Evolutionary conservation across 2,329 filamentous ascomycete species (phyloP).

Genomic region (Aspergillus unguis): DNA sequence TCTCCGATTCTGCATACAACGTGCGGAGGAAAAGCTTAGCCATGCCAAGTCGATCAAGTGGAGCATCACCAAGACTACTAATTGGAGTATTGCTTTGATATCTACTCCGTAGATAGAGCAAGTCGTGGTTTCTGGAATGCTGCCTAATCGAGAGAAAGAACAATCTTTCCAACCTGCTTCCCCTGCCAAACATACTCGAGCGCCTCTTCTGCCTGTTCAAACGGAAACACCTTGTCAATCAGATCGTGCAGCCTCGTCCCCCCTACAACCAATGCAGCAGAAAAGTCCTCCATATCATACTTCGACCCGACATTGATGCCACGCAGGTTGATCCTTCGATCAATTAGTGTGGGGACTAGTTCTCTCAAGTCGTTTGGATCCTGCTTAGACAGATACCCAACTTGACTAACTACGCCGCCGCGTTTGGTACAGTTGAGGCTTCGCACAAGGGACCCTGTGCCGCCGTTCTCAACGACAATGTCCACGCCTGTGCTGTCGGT

Average conservation of each 20-base stretch:
- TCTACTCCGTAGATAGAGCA: too few relatives aligned
- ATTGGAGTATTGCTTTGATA: too few relatives aligned
- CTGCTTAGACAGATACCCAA: conserved; percentile 41
- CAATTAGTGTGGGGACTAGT: conserved; percentile 38
- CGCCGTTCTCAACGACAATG: conserved; percentile 41
- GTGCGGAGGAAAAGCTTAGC: too few relatives aligned
- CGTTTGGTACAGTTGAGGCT: conserved; percentile 42
- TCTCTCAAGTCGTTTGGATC: conserved; percentile 31
- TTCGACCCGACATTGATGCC: conserved; percentile 44
- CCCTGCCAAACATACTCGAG: conserved; percentile 44
- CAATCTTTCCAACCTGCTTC: conserved; percentile 45
- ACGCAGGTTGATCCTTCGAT: conserved; percentile 34
- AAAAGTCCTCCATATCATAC: conserved; percentile 41
- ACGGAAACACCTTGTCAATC: conserved; percentile 38
- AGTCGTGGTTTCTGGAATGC: too few relatives aligned
- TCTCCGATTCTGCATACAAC: too few relatives aligned
- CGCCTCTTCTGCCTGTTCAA: conserved; percentile 43
- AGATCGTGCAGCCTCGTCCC: conserved; percentile 32
- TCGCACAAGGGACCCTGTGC: conserved; percentile 36
- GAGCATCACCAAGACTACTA: too few relatives aligned
- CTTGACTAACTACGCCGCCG: conserved; percentile 41
- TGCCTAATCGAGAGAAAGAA: conserved; percentile 14
- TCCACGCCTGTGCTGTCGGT: conserved; percentile 36
- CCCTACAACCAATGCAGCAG: conserved; percentile 31
- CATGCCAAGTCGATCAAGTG: too few relatives aligned